Evolutionary conservation across 2,329 filamentous ascomycete species (phyloP), one percentile per base, ranked within the genome.

Genomic region (Balansia obtecta): DNA sequence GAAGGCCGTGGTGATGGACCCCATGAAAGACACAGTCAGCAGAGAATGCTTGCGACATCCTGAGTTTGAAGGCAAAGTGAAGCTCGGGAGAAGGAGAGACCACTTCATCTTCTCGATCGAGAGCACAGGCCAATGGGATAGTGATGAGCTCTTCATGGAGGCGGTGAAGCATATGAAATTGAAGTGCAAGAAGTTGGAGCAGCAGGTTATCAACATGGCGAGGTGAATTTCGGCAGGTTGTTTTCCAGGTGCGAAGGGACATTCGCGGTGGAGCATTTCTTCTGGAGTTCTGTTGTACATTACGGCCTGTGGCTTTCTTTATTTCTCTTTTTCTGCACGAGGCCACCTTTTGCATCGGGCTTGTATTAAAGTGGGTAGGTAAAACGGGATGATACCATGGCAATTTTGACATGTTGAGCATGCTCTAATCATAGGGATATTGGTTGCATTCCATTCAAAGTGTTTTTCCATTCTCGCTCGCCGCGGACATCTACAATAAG

Each of bases 41-140:
- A 80, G 93, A 57, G 94, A 98, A 71, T 93, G 86, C 62, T 69
- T 98, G 63, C 82, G 93, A 46, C 91, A 98, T 65, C 76, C 83
- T 27, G 93, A 97, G 70, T 97, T 98, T 71, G 81, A 93, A 68
- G 87, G 83, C 64, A 98, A 96, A 74, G 93, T 98, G 56, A 90
- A 89, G 74, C 79, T 98, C 33, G 93, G 93, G 42, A 78, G 94
- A 50, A 74, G 89, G 60, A 77, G 89, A 56, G 93, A 98, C 66
- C 94, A 98, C 71, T 98, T 98, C 68, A 97, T 98, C 68, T 98
- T 93, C 75, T 85, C 82, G 50, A 77, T 98, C 37, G 93, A 98
- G 74, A 96, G 90, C 72, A 85, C 88, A 0, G 94, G 93, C 6
- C 93, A 98, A 71, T 95, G 88, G 74, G 84, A 93, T 52, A 95